Evolutionary conservation across 495 filamentous ascomycete genomes (phyloP).

Genomic region (Podospora pseudoanserina): DNA sequence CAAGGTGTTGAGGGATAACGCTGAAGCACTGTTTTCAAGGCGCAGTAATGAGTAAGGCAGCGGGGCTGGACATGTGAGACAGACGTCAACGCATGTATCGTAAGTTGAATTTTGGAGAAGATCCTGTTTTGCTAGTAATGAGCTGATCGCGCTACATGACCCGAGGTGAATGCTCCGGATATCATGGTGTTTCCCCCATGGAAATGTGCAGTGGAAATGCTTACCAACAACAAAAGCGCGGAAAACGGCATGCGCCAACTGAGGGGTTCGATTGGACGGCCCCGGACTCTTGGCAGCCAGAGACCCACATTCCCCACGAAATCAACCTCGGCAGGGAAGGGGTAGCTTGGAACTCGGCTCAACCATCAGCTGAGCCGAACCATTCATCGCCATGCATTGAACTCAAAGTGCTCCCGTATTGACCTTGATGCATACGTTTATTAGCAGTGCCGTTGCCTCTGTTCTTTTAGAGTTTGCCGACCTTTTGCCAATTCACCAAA

Average conservation of each 20-base stretch:
- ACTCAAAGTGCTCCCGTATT: neutral
- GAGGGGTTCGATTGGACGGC: neutral
- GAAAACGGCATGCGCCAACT: neutral
- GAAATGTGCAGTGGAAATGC: neutral
- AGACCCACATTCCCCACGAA: slow-evolving; percentile 20
- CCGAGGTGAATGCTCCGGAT: neutral
- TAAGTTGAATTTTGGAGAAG: neutral
- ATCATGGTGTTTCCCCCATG: neutral
- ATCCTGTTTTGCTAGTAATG: neutral
- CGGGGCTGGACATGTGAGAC: neutral
- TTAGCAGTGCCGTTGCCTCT: neutral
- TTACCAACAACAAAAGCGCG: neutral
- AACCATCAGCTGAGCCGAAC: neutral
- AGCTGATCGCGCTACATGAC: neutral
- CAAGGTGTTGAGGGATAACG: neutral
- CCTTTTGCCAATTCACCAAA: neutral
- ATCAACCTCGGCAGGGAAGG: slow-evolving; percentile 24
- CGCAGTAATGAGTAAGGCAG: no score
- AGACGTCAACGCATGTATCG: neutral
- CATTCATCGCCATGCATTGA: slow-evolving; percentile 9
- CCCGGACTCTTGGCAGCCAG: slow-evolving; percentile 1
- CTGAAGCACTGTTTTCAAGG: neutral
- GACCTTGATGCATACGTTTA: neutral
- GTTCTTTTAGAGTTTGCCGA: neutral
- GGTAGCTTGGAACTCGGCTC: neutral